phyloP scores from a whole-genome alignment of 169 alveolate genomes.

The Theileria orientalis region DNA sequence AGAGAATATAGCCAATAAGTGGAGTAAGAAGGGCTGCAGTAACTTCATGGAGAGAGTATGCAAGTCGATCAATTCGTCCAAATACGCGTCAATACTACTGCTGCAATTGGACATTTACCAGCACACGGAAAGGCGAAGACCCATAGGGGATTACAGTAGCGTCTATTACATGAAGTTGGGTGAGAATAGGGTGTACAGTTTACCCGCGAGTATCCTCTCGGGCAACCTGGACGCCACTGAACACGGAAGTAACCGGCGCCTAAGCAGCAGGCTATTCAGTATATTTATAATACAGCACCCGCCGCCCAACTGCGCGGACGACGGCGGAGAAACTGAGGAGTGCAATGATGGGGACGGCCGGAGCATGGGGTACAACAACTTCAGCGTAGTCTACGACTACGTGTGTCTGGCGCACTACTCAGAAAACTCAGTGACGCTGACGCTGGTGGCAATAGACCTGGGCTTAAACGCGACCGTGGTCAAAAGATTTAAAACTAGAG shows the following conservation, averaged over 20 bases:
- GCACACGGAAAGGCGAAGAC: no score
- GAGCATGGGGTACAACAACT: background rate
- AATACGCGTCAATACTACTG: conserved; percentile 31
- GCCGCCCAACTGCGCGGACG: background rate
- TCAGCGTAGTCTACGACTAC: background rate
- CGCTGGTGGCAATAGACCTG: background rate
- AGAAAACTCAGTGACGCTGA: background rate
- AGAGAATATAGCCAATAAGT: background rate
- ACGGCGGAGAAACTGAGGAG: background rate
- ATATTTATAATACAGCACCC: background rate
- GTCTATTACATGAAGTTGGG: background rate
- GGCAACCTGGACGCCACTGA: no score
- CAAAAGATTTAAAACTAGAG: background rate
- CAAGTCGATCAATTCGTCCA: conserved; percentile 15
- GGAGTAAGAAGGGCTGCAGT: background rate
- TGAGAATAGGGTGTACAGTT: no score
- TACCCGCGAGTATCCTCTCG: no score
- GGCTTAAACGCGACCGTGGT: background rate
- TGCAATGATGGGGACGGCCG: no score
- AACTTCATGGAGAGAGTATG: conserved; percentile 44
- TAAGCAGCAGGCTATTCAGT: background rate
- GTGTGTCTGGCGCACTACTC: background rate
- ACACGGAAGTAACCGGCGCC: no score
- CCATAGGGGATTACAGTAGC: background rate
- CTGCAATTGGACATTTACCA: conserved; percentile 15